Conservation (phyloP, 2,329 filamentous ascomycete species). For the Harringtonia lauricola region DNA sequence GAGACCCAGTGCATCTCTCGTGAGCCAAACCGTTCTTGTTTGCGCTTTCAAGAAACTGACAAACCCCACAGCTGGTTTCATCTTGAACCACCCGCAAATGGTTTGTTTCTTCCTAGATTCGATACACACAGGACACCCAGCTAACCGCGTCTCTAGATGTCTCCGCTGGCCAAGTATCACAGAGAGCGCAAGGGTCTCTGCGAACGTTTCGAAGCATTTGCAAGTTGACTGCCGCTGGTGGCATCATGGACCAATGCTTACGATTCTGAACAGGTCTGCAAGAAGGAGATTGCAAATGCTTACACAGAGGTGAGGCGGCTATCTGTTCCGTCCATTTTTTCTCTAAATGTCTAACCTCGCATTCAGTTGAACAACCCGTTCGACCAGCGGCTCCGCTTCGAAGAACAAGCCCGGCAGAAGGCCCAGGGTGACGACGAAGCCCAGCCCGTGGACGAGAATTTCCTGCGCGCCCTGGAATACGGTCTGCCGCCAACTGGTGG, state of each 20-base stretch:
- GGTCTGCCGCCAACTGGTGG: slow-evolving; percentile 80
- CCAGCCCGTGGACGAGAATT: slow-evolving; percentile 91
- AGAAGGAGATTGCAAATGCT: slow-evolving; percentile 94
- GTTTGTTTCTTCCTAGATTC: slow-evolving; percentile 2
- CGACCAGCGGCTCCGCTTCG: slow-evolving; percentile 82
- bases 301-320: slow-evolving; percentile 57
- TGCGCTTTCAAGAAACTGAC: not conserved
- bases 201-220: slow-evolving; percentile 92
- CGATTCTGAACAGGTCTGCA: slow-evolving; percentile 48
- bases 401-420: slow-evolving; percentile 95
- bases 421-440: slow-evolving; percentile 95
- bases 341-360: not conserved
- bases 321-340: not conserved
- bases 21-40: not conserved
- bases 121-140: no score
- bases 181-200: slow-evolving; percentile 72
- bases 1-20: slow-evolving; percentile 61
- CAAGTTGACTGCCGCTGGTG: not conserved
- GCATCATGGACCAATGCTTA: not conserved
- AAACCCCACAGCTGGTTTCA: slow-evolving; percentile 9
- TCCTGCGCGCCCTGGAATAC: slow-evolving; percentile 72
- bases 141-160: slow-evolving; percentile 64
- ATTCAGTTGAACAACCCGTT: slow-evolving; percentile 77
- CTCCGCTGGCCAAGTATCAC: slow-evolving; percentile 91
- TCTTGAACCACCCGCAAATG: slow-evolving; percentile 15